Evolutionary conservation across 1,284 basidiomycete genomes (phyloP), one percentile per base, ranked within the genome.

Genomic region (Malassezia sympodialis): DNA sequence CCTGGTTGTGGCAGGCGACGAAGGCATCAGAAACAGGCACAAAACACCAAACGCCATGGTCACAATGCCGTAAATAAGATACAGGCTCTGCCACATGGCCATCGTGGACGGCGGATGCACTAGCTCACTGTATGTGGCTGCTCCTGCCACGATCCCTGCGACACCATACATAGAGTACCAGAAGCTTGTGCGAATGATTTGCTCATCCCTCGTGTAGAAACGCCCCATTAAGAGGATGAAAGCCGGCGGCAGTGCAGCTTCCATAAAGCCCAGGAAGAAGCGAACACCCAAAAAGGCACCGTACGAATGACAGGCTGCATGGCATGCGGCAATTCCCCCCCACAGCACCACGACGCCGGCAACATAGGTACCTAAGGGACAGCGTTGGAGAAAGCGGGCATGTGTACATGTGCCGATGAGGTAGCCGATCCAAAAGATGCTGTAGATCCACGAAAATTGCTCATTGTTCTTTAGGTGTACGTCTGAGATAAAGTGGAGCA

Each of bases 261-360:
- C 73, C 24, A 64, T 63, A 14, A 63, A 54, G 23, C 73, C 73
- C 12, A 74, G 63, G 19, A 74, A 56, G 45, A 74, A 60, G 5
- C 73, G 56, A 0, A 61, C 62, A 1, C 48, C 63, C 15, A 69
- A 51, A 1, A 75, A 52, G 5, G 64, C 57, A 8, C 45, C 49
- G 32, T 64, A 73, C 58, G 65, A 62, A 19, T 54, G 58, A 45
- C 58, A 60, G 0, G 65, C 68, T 1, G 71, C 70, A 27, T 68
- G 69, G n/a, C 53, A 57, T 1, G 59, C 61, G 4, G 66, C 53
- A 0, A 61, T 37, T 45, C 27, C 32, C 17, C 52, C 60, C 61
- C 61, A 63, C 8, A 55, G 8, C 5, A 60, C 26, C 10, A 61
- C 48, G 24, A 24, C 35, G 8, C 24, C 21, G 1, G 41, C 40